phyloP scores from a whole-genome alignment of 2,329 filamentous ascomycete species.

The Microcyclospora tardicrescens region DNA sequence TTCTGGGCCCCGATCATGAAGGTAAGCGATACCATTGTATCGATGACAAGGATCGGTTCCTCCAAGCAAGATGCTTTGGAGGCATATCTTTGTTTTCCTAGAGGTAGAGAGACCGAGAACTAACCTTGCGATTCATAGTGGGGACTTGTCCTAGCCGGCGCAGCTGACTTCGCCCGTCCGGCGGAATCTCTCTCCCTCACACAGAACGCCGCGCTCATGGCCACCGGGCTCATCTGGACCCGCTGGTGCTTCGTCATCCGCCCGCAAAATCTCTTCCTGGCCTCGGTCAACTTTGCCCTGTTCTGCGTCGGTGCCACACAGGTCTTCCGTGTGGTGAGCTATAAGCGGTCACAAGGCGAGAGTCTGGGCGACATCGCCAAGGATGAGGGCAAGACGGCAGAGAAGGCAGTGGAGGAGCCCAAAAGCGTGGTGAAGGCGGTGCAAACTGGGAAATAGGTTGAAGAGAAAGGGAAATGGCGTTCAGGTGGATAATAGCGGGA shows the following conservation, averaged over 20 bases:
- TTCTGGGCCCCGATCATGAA: conserved; percentile 99
- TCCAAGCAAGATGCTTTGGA: too few relatives aligned
- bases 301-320: conserved; percentile 77
- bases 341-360: conserved; percentile 47
- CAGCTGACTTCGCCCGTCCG: conserved; percentile 82
- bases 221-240: conserved; percentile 93
- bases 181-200: conserved; percentile 85
- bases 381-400: conserved; percentile 23
- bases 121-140: conserved; percentile 42
- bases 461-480: too few relatives aligned
- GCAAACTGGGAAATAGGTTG: conserved; percentile 7
- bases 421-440: conserved; percentile 24
- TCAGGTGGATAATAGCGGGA: too few relatives aligned
- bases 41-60: neutral
- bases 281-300: conserved; percentile 96
- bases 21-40: conserved; percentile 28
- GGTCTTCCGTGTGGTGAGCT: conserved; percentile 60
- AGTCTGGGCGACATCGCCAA: conserved; percentile 26
- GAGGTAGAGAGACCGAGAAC: neutral
- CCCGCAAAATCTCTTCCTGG: conserved; percentile 82
- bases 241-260: conserved; percentile 97
- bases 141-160: conserved; percentile 81
- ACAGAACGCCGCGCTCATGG: conserved; percentile 80
- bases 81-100: neutral
- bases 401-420: conserved; percentile 20